Percentiles rank a stretch among this genome's conserved stretches.
Evolutionary conservation across 805 yeast species (phyloP).

Genomic region (Candida sanyiensis): DNA sequence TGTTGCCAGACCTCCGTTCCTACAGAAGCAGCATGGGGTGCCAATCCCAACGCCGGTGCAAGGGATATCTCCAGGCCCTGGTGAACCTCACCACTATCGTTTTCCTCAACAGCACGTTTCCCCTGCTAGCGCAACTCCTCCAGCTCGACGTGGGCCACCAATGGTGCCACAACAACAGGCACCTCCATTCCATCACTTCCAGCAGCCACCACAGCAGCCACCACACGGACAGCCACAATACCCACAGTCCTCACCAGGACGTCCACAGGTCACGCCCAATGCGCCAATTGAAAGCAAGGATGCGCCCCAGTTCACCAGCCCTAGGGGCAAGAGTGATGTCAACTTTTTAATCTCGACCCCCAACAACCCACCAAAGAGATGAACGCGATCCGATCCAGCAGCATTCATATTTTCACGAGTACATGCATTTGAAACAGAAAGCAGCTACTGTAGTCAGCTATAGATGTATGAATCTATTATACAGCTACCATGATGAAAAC

Average conservation of each 20-base stretch:
- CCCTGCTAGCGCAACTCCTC: too few species aligned
- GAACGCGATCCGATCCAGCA: too few species aligned
- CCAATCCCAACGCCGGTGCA: too few species aligned
- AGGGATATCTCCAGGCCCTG: too few species aligned
- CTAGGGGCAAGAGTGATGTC: constrained; percentile 21
- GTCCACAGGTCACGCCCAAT: constrained; percentile 4
- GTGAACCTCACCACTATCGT: too few species aligned
- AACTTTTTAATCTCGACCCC: constrained; percentile 25
- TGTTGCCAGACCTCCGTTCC: too few species aligned
- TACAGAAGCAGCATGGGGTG: too few species aligned
- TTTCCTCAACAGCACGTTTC: too few species aligned
- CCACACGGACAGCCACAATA: constrained; percentile 5
- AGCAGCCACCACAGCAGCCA: constrained; percentile 3
- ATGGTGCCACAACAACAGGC: constrained; percentile 8
- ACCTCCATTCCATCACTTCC: constrained; percentile 4
- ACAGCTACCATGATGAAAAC: constrained; percentile 3
- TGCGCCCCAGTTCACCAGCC: constrained; percentile 8
- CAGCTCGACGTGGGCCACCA: too few species aligned
- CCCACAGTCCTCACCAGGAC: background rate
- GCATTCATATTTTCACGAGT: background rate
- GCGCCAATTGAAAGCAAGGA: constrained; percentile 3
- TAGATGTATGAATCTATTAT: constrained; percentile 7
- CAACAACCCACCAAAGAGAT: constrained; percentile 22
- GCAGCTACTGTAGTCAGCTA: too few species aligned
- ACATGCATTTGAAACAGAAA: too few species aligned